phyloP scores from a whole-genome alignment of 2,329 filamentous ascomycete genomes.

The Talaromyces funiculosus region DNA sequence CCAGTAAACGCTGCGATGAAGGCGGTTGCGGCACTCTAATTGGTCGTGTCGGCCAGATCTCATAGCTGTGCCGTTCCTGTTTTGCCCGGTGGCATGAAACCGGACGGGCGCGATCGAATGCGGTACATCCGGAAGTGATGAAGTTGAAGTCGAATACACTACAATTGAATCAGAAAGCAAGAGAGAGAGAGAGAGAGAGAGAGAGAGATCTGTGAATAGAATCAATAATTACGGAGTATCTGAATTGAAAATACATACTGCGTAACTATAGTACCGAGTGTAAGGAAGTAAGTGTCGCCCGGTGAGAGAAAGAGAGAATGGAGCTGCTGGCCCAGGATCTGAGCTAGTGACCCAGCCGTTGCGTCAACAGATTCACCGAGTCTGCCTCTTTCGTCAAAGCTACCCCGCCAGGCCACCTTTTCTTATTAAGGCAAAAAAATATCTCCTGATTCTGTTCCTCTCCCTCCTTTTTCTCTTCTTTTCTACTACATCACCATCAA shows the following conservation, averaged over 20 bases:
- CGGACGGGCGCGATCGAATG: constrained; percentile 24
- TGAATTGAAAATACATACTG: not conserved
- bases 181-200: too few species aligned
- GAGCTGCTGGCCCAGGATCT: too few species aligned
- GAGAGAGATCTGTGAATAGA: not conserved
- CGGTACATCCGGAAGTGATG: constrained; percentile 17
- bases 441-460: not conserved
- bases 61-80: constrained; percentile 28
- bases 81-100: constrained; percentile 41
- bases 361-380: constrained; percentile 28
- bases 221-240: not conserved
- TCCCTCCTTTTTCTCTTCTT: not conserved
- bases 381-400: constrained; percentile 26
- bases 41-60: constrained; percentile 19
- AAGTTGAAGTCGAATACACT: not conserved
- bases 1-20: not conserved
- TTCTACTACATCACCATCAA: not conserved
- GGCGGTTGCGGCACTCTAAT: constrained; percentile 15
- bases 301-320: not conserved
- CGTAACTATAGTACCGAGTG: too few species aligned
- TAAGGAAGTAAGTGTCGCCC: not conserved
- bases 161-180: not conserved
- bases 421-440: constrained; percentile 3
- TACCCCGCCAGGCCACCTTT: constrained; percentile 20
- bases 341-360: constrained; percentile 24